Conservation (phyloP, 805 yeast species). For the Jamesozyma hellenica region DNA sequence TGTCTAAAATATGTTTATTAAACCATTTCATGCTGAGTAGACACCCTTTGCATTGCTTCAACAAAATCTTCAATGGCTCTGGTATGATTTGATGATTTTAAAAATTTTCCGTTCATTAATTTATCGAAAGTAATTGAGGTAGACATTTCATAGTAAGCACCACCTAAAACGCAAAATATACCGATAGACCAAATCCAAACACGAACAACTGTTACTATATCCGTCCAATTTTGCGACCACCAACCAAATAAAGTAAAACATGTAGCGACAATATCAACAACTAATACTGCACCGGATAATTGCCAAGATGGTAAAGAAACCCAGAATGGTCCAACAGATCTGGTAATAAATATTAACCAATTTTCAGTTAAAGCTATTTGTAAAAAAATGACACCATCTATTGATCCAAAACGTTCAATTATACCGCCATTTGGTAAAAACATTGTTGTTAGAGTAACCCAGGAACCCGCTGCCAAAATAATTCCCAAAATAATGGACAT, state of each 20-base stretch:
- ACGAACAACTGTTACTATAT: slow-evolving; percentile 88
- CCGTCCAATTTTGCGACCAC: slow-evolving; percentile 98
- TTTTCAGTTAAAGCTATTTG: slow-evolving; percentile 92
- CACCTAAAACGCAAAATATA: slow-evolving; percentile 92
- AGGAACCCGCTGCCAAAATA: slow-evolving; percentile 80
- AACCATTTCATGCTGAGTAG: slow-evolving; percentile 86
- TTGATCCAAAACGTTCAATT: slow-evolving; percentile 89
- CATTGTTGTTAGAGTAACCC: slow-evolving; percentile 94
- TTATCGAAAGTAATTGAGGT: slow-evolving; percentile 69
- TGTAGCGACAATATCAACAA: slow-evolving; percentile 85
- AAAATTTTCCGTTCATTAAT: slow-evolving; percentile 73
- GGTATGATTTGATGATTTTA: slow-evolving; percentile 43
- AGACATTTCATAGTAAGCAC: slow-evolving; percentile 91
- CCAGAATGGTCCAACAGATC: slow-evolving; percentile 99
- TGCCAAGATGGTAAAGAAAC: slow-evolving; percentile 94
- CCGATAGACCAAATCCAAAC: slow-evolving; percentile 94
- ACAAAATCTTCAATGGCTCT: slow-evolving; percentile 78
- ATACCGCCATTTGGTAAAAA: slow-evolving; percentile 86
- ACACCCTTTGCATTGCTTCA: slow-evolving; percentile 80
- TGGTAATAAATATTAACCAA: slow-evolving; percentile 93
- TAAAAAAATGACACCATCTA: slow-evolving; percentile 88
- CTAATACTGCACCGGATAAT: slow-evolving; percentile 85
- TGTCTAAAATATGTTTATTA: too few relatives aligned
- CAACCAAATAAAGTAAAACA: slow-evolving; percentile 90
- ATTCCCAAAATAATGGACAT: slow-evolving; percentile 82